Evolutionary conservation across 306 rosid species (phyloP).

Genomic region (Trichosanthes truncata): DNA sequence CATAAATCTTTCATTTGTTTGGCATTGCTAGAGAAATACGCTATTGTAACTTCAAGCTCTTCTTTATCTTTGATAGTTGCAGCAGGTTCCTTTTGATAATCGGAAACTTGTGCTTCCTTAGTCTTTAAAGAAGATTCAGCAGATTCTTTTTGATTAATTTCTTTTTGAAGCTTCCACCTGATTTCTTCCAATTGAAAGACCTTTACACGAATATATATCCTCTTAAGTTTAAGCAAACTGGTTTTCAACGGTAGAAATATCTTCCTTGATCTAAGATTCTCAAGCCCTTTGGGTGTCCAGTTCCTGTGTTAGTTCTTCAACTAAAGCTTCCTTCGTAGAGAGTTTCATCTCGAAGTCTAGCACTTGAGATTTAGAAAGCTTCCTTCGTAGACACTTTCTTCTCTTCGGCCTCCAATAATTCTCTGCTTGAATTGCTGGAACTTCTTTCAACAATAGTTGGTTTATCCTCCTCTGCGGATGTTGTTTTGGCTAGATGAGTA

Average conservation of each 20-base stretch:
- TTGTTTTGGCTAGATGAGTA: conserved; percentile 14
- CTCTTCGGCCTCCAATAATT: conserved; percentile 74
- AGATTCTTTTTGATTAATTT: conserved; percentile 43
- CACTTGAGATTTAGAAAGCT: conserved; percentile 55
- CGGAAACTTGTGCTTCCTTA: conserved; percentile 38
- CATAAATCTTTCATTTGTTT: conserved; percentile 41
- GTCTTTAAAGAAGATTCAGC: conserved; percentile 37
- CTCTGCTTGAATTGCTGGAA: conserved; percentile 52
- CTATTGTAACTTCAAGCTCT: conserved; percentile 42
- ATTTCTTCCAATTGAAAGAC: conserved; percentile 49
- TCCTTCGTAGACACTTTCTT: conserved; percentile 53
- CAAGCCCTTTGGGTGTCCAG: conserved; percentile 44
- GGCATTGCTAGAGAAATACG: conserved; percentile 30
- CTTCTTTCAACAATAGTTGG: conserved; percentile 39
- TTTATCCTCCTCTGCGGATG: conserved; percentile 25
- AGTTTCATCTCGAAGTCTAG: conserved; percentile 39
- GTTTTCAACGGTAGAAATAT: conserved; percentile 55
- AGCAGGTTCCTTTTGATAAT: conserved; percentile 34
- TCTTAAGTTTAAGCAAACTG: conserved; percentile 46
- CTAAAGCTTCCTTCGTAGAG: conserved; percentile 43
- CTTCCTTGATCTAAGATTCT: conserved; percentile 61
- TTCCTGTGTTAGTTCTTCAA: conserved; percentile 46
- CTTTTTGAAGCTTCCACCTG: conserved; percentile 50
- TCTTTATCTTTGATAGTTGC: conserved; percentile 33
- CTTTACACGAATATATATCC: conserved; percentile 51